Conservation (phyloP, 495 filamentous ascomycete species). For the Xylaria sp. region DNA sequence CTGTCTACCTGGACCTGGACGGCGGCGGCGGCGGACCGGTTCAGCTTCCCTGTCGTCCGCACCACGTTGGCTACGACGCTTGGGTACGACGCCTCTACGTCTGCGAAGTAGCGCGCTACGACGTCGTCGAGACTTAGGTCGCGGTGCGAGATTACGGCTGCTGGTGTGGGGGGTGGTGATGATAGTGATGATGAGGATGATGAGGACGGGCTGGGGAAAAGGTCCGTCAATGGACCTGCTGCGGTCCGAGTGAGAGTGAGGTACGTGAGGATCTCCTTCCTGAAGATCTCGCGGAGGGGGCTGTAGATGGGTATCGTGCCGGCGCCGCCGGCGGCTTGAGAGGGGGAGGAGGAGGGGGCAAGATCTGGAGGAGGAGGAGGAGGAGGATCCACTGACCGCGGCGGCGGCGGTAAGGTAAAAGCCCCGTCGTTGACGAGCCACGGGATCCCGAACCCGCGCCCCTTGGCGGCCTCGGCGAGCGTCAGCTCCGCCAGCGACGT, state of each 20-base stretch:
- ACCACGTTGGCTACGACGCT: constrained; percentile 95
- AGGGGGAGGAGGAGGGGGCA: not conserved
- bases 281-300: constrained; percentile 82
- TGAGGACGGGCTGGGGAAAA: constrained; percentile 43
- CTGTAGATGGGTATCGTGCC: constrained; percentile 57
- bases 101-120: constrained; percentile 85
- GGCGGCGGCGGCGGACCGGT: no score
- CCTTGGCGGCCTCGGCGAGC: constrained; percentile 87
- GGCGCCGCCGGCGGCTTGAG: not conserved
- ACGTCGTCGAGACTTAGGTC: constrained; percentile 89
- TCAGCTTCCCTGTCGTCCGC: constrained; percentile 80
- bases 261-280: constrained; percentile 76
- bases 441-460: constrained; percentile 80
- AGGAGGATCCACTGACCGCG: constrained; percentile 52
- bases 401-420: constrained; percentile 63
- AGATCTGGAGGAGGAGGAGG: no score
- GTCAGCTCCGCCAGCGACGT: constrained; percentile 87
- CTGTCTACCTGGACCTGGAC: not conserved
- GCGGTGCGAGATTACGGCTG: constrained; percentile 65
- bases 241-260: constrained; percentile 53
- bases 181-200: not conserved
- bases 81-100: constrained; percentile 86
- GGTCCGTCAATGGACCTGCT: constrained; percentile 50
- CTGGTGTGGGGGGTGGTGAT: constrained; percentile 48
- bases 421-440: constrained; percentile 79